These are phyloP conservation scores for Peronospora farinosa DNA, from an alignment of 352 stramenopile species.

Conservation along the genomic window DNA sequence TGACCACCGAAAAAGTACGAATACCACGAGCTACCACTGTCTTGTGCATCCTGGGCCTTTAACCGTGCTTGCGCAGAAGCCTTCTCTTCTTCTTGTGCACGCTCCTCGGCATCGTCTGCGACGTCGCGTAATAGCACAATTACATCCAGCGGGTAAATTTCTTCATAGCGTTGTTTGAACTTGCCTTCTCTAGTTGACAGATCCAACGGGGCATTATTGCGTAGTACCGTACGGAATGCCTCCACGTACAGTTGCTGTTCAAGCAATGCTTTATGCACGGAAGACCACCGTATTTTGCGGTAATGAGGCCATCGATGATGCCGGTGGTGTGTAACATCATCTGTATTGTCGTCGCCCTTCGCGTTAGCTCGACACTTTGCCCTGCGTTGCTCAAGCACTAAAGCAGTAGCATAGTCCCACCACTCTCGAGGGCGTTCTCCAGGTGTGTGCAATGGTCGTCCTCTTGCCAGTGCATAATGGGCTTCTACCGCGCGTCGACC, in stretches of 20 bases:
- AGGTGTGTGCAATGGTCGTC: slow-evolving; percentile 47
- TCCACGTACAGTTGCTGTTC: slow-evolving; percentile 63
- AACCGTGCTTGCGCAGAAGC: slow-evolving; percentile 18
- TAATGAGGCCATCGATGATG: slow-evolving; percentile 12
- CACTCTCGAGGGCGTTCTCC: slow-evolving; percentile 42
- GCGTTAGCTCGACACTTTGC: slow-evolving; percentile 18
- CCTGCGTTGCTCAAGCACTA: slow-evolving; percentile 39
- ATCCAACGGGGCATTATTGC: slow-evolving; percentile 35
- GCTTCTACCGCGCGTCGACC: slow-evolving; percentile 53
- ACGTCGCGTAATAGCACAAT: slow-evolving; percentile 53
- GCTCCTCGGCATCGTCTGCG: slow-evolving; percentile 52
- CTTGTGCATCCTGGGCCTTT: slow-evolving; percentile 18
- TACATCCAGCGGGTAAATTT: slow-evolving; percentile 62
- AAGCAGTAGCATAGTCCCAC: slow-evolving; percentile 67
- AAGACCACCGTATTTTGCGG: slow-evolving; percentile 53
- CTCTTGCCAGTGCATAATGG: slow-evolving; percentile 54
- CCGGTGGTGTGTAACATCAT: not conserved
- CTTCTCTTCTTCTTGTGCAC: slow-evolving; percentile 27
- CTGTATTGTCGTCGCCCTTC: not conserved
- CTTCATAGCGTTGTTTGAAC: slow-evolving; percentile 46
- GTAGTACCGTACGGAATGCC: slow-evolving; percentile 44
- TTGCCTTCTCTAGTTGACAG: slow-evolving; percentile 36
- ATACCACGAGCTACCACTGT: slow-evolving; percentile 56
- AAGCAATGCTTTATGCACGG: slow-evolving; percentile 38
- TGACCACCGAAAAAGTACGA: slow-evolving; percentile 69